Percentiles rank a stretch among this genome's conserved stretches.
Conservation (phyloP, 768 basidiomycete species). For the Tricholoma bakamatsutake region DNA sequence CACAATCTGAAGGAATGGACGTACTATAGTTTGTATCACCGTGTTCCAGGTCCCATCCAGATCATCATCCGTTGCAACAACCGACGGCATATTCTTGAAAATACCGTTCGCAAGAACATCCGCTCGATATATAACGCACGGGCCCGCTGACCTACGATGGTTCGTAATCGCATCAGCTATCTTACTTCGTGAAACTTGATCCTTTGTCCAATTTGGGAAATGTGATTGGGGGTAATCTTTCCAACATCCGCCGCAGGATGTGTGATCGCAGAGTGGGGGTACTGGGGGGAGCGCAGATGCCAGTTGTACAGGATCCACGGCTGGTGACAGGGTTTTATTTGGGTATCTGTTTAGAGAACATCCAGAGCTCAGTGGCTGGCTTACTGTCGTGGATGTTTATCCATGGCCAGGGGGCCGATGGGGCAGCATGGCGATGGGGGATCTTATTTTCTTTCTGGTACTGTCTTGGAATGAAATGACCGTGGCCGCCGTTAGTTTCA, state of each 20-base stretch:
- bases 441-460: constrained; percentile 10
- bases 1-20: constrained; percentile 10
- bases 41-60: constrained; percentile 30
- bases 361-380: not conserved
- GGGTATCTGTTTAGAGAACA: not conserved
- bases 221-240: constrained; percentile 37
- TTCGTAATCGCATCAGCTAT: constrained; percentile 31
- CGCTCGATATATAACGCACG: constrained; percentile 32
- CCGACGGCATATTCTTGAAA: constrained; percentile 26
- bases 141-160: constrained; percentile 16
- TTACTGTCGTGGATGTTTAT: constrained; percentile 34
- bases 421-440: constrained; percentile 37
- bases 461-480: not conserved
- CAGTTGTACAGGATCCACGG: constrained; percentile 19
- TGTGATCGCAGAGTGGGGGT: constrained; percentile 32
- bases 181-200: constrained; percentile 37
- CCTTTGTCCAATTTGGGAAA: constrained; percentile 55
- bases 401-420: constrained; percentile 46
- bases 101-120: constrained; percentile 34
- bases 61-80: constrained; percentile 17
- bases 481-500: not conserved
- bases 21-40: constrained; percentile 17
- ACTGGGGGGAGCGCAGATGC: constrained; percentile 27
- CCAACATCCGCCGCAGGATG: constrained; percentile 34
- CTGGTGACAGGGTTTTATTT: not conserved